Conservation (phyloP, 73 alveolate species). For the Paramecium bursaria region DNA sequence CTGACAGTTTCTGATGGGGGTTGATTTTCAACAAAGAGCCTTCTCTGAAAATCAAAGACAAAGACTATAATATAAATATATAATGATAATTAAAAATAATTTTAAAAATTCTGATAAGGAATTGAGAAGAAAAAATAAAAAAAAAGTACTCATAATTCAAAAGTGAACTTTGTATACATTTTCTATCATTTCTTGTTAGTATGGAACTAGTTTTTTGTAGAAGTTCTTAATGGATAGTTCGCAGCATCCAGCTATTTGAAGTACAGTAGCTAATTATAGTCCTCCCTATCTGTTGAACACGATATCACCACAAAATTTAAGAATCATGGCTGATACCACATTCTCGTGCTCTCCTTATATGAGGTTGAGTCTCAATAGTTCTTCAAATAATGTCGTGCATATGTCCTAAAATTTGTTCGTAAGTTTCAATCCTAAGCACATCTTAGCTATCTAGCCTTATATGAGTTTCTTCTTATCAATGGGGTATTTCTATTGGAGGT, state of each 20-base stretch:
- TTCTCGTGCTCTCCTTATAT: conserved; percentile 60
- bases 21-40: too few species aligned
- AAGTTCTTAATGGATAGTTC: conserved; percentile 35
- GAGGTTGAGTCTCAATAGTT: neutral
- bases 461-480: too few species aligned
- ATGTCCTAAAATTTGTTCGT: neutral
- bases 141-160: too few species aligned
- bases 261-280: neutral
- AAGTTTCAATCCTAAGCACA: neutral
- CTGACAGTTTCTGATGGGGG: too few species aligned
- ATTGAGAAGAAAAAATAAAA: too few species aligned
- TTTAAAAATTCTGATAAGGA: too few species aligned
- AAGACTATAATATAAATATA: too few species aligned
- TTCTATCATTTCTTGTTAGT: conserved; percentile 3
- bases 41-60: too few species aligned
- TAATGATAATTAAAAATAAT: too few species aligned
- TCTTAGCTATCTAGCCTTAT: too few species aligned
- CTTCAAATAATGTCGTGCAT: neutral
- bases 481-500: too few species aligned
- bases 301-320: conserved; percentile 36
- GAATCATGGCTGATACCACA: conserved; percentile 42
- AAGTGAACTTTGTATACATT: too few species aligned
- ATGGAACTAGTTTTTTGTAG: neutral
- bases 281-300: conserved; percentile 50
- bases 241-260: conserved; percentile 49